These are phyloP conservation scores for Cyathus pygmaeus DNA, from an alignment of 1,284 basidiomycete species.

Conservation along the genomic window DNA sequence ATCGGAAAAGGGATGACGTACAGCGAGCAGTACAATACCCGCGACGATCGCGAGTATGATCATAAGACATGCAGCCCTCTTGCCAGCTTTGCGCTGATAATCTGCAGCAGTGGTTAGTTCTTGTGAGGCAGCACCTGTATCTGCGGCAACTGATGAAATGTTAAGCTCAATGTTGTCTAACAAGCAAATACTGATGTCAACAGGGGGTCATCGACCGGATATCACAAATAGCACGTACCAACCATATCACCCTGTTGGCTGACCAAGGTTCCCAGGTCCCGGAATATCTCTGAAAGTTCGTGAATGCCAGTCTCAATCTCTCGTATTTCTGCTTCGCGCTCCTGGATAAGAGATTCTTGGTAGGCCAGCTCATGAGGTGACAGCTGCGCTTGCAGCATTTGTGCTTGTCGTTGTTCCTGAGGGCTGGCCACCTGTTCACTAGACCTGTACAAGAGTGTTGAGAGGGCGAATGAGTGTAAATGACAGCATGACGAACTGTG, in stretches of 20 bases:
- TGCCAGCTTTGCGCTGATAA: conserved; percentile 94
- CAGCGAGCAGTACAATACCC: conserved; percentile 91
- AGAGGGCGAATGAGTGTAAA: neutral
- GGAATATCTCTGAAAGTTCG: conserved; percentile 96
- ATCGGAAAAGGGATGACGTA: conserved; percentile 62
- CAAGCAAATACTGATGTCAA: too few relatives aligned
- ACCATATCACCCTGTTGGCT: conserved; percentile 95
- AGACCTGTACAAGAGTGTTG: conserved; percentile 27
- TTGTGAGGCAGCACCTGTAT: conserved; percentile 87
- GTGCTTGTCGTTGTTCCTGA: conserved; percentile 73
- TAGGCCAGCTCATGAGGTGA: conserved; percentile 93
- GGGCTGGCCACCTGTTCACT: conserved; percentile 29
- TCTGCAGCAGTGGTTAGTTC: conserved; percentile 92
- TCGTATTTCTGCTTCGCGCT: conserved; percentile 93
- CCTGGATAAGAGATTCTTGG: conserved; percentile 95
- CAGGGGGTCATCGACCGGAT: neutral
- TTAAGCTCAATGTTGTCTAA: conserved; percentile 97
- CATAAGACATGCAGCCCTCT: conserved; percentile 90
- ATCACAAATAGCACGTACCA: conserved; percentile 63
- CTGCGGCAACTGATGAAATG: conserved; percentile 86
- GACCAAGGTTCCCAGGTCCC: conserved; percentile 94
- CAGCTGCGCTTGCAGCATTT: conserved; percentile 77
- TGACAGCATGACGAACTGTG: conserved; percentile 26
- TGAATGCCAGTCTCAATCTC: conserved; percentile 98
- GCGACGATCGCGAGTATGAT: conserved; percentile 89